Evolutionary conservation across 2,329 filamentous ascomycete species (phyloP).

Genomic region (Botrytis fragariae): DNA sequence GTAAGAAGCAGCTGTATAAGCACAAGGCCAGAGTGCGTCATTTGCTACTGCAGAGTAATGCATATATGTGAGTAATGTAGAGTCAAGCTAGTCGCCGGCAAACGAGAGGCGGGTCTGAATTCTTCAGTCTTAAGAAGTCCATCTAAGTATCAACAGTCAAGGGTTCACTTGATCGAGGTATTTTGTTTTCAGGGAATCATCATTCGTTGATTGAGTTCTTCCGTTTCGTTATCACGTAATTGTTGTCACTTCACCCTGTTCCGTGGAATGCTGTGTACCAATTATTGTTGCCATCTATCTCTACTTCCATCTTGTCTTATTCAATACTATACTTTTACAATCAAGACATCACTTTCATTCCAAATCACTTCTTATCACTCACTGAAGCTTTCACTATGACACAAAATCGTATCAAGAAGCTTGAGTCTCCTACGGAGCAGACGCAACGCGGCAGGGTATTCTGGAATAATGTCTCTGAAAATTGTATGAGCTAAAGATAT

Average conservation of each 20-base stretch:
- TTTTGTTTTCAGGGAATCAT: fast-evolving
- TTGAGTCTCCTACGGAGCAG: neutral
- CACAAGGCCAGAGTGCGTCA: no score
- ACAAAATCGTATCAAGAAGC: neutral
- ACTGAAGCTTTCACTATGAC: neutral
- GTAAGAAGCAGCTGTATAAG: no score
- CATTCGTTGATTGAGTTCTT: neutral
- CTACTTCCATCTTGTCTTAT: neutral
- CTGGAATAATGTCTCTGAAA: no score
- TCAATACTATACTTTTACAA: neutral
- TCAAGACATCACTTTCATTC: neutral
- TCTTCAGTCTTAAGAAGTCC: neutral
- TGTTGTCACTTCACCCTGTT: neutral
- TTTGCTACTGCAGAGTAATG: neutral
- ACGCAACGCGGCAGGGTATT: neutral
- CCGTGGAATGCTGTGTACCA: neutral
- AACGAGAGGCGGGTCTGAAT: neutral
- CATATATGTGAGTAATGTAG: neutral
- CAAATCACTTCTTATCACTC: neutral
- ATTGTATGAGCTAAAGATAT: neutral
- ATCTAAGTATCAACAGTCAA: neutral
- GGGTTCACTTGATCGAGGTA: fast-evolving
- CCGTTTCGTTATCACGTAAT: neutral
- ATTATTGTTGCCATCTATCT: neutral
- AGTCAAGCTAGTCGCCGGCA: neutral